Base-by-base conservation (phyloP, 768 basidiomycete genomes). In the Leccinum olivaceopallidum region DNA sequence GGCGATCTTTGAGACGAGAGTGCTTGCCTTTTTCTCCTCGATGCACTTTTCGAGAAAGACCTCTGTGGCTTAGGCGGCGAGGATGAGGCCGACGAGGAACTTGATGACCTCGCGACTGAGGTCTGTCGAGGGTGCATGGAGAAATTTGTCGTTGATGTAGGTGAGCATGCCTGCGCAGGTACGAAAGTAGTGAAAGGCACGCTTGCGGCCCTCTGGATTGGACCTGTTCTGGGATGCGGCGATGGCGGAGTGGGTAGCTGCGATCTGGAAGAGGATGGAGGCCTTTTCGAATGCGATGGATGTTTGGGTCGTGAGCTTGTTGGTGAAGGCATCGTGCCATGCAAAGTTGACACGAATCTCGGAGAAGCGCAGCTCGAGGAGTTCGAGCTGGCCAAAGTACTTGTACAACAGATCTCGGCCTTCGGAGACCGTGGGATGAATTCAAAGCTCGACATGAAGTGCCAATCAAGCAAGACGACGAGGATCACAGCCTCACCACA, bases 61-160 rank as follows among this genome's bases (percentile, higher is more conserved):
- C 72, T 98, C 96, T 0, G 92, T 94, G 1, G 95, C 95, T 75
- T 98, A 96, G 0, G 93, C 94, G 0, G 93, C 94, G 16, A 93
- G 80, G 71, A 95, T 94, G 66, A 96, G 61, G n/a, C 85, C 85
- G 2, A 94, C 86, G 42, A 97, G 80, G 66, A 96, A 92, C 74
- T 96, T 95, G 80, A 99, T 83, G 58, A 98, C 93, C 61, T 98
- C 96, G 20, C 94, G 83, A 68, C 89, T 90, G 50, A 98, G 84
- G 76, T 98, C 97, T 2, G 93, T 97, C 22, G 92, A 94, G 0
- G 97, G 97, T 0, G 96, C 97, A 68, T 99, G 97, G 0, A 99
- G 79, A 74, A 99, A 99, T 83, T 99, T 98, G 75, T 99, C 97
- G 78, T 98, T 98, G 80, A 99, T 95, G 73, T 98, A 99, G 6